Evolutionary conservation across 163 green algal species (phyloP), one percentile per base, ranked within the genome.

Genomic region (Scenedesmus sp.): DNA sequence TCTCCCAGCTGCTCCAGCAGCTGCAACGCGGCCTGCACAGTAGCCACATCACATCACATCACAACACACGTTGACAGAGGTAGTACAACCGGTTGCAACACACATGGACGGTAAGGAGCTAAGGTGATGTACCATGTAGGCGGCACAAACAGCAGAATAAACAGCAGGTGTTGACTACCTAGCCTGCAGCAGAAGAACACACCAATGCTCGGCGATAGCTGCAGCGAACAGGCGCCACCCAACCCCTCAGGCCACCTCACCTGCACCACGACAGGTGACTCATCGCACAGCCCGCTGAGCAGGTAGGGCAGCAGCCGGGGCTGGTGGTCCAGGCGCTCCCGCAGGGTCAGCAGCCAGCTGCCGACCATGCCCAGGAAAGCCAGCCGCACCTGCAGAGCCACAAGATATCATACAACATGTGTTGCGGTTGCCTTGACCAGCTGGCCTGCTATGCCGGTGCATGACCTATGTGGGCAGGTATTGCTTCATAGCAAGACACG

Each of bases 281-380:
- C 92, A 86, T 98, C 96, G 54, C 93, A 95, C 7, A 98, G 93
- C 0, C 93, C 96, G 52, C 87, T 94, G 9, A 98, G 89, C n/a
- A 97, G 82, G 92, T 96, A 98, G 0, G 96, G 96, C 91, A 97
- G 91, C 87, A 98, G 95, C 16, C 96, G 89, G 16, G 93, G 52
- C 92, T 97, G 94, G 92, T 98, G 96, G 93, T 98, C 96, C n/a
- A 94, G 84, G 9, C 96, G 94, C 93, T 98, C 96, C 7, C 89
- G 74, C 52, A 98, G 93, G 13, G 92, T 90, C n/a, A 96, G 93
- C 94, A 97, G 93, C 96, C 96, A 98, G 91, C 96, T 93, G 62
- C 91, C 93, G n/a, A 97, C 52, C 79, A 93, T 92, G 0, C 84
- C 56, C 84, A 98, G 67, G 64, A 97, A 97, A 85, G 95, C 95